phyloP scores from a whole-genome alignment of 129 eudicot genomes.

The Daucus carota region DH1_v3.0 NC_030383.2:54627001-54627500 shows the following conservation, averaged over 20 bases:
- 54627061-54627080: not conserved
- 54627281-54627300: not conserved
- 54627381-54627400: conserved; percentile 91
- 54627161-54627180: not conserved
- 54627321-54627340: not conserved
- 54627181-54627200: not conserved
- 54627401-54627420: conserved; percentile 96
- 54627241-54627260: not conserved
- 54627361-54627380: conserved; percentile 81
- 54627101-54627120: not conserved
- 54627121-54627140: not conserved
- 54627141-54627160: not conserved
- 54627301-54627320: not conserved
- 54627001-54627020: not conserved
- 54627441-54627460: conserved; percentile 79
- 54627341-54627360: conserved; percentile 38
- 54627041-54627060: not conserved
- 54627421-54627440: conserved; percentile 85
- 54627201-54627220: not conserved
- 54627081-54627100: not conserved
- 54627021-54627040: not conserved
- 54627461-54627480: conserved; percentile 98
- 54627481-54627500: conserved; percentile 96
- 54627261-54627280: not conserved
- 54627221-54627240: not conserved